Conservation (phyloP, 208 protist species). For the Leishmania major region DNA sequence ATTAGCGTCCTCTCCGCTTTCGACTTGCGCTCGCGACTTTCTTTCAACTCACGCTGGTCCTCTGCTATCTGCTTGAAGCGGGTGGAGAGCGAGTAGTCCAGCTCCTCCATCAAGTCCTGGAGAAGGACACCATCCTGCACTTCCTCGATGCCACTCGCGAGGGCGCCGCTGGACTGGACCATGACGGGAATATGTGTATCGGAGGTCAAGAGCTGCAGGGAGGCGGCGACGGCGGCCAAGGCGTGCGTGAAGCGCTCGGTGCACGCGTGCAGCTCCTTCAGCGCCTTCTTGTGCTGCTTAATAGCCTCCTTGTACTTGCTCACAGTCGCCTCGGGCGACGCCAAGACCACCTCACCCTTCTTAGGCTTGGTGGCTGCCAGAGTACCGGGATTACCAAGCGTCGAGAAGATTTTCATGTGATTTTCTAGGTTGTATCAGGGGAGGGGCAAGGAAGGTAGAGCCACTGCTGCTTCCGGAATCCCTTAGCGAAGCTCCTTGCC, state of each 20-base stretch:
- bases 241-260: constrained; percentile 21
- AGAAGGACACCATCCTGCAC: constrained; percentile 17
- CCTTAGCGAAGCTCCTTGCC: neutral
- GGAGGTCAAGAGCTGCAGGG: constrained; percentile 19
- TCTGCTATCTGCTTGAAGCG: constrained; percentile 19
- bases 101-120: constrained; percentile 37
- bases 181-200: constrained; percentile 18
- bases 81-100: constrained; percentile 22
- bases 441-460: neutral
- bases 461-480: neutral
- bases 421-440: neutral
- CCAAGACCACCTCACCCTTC: neutral
- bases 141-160: constrained; percentile 29
- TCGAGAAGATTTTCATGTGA: constrained; percentile 9
- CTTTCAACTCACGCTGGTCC: constrained; percentile 24
- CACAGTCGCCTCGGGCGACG: constrained; percentile 1
- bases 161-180: constrained; percentile 20
- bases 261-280: constrained; percentile 28
- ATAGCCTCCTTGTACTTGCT: constrained; percentile 31
- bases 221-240: constrained; percentile 23
- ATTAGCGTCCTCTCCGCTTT: constrained; percentile 28
- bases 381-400: neutral
- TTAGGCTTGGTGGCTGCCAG: neutral
- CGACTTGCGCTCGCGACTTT: constrained; percentile 15
- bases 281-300: constrained; percentile 29